Conservation (phyloP, 163 green algal genomes). For the Chlorella variabilis region DNA sequence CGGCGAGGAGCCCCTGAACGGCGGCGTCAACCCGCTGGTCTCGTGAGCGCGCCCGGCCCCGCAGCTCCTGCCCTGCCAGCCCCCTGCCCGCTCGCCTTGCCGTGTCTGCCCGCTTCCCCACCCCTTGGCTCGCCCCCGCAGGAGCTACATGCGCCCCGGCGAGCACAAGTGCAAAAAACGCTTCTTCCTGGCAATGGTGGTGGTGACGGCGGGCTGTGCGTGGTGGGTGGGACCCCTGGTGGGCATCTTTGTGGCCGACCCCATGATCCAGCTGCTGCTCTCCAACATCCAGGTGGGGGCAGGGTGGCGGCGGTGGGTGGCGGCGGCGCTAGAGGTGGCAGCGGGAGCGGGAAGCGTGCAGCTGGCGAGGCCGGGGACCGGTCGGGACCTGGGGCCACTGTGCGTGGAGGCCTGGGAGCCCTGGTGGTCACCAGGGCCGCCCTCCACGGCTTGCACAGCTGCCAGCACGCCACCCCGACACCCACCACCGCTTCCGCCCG, state of each 20-base stretch:
- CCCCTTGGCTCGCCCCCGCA: not conserved
- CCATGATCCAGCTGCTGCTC: slow-evolving; percentile 41
- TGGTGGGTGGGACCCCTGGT: slow-evolving; percentile 48
- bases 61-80: not conserved
- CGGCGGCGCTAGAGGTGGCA: too few relatives aligned
- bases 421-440: too few relatives aligned
- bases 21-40: slow-evolving; percentile 17
- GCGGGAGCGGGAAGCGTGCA: too few relatives aligned
- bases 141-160: slow-evolving; percentile 1
- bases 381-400: too few relatives aligned
- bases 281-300: slow-evolving; percentile 15
- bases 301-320: not conserved
- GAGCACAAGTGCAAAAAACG: slow-evolving; percentile 3
- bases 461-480: too few relatives aligned
- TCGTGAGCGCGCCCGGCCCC: not conserved
- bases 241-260: slow-evolving; percentile 47
- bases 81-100: not conserved
- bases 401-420: too few relatives aligned
- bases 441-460: too few relatives aligned
- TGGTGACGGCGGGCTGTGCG: slow-evolving; percentile 32
- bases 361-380: too few relatives aligned
- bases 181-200: slow-evolving; percentile 31
- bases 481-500: not conserved
- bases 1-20: slow-evolving; percentile 11
- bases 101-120: too few relatives aligned